These are phyloP conservation scores for Amylostereum areolatum DNA, from an alignment of 1,284 basidiomycete genomes.

Conservation along the genomic window DNA sequence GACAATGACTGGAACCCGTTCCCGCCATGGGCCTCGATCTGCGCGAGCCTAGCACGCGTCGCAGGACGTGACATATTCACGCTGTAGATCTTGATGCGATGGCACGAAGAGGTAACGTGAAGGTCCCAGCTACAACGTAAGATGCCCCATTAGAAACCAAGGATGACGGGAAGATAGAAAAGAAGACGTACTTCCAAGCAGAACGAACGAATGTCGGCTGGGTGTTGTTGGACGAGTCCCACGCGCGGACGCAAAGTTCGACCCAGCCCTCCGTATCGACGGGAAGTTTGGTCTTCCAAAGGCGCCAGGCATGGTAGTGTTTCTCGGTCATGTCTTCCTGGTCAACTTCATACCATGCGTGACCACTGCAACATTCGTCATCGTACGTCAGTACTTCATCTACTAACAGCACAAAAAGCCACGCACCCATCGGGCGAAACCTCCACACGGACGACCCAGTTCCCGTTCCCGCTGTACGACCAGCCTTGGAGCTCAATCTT, in stretches of 20 bases:
- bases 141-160: background rate
- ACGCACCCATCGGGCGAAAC: constrained; percentile 46
- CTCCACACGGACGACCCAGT: constrained; percentile 52
- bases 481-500: constrained; percentile 41
- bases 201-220: constrained; percentile 52
- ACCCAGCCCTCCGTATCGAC: constrained; percentile 55
- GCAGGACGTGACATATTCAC: constrained; percentile 39
- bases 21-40: constrained; percentile 31
- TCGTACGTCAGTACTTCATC: too few species aligned
- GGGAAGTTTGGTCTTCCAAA: constrained; percentile 47
- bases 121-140: constrained; percentile 39
- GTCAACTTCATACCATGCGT: constrained; percentile 44
- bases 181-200: constrained; percentile 42
- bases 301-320: constrained; percentile 50
- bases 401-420: too few species aligned
- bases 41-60: constrained; percentile 35
- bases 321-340: constrained; percentile 45
- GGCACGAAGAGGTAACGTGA: constrained; percentile 50
- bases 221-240: constrained; percentile 55
- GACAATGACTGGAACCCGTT: background rate
- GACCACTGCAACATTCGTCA: constrained; percentile 35
- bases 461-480: constrained; percentile 51
- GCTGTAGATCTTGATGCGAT: constrained; percentile 49
- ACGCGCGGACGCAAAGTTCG: constrained; percentile 51
- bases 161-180: background rate